These are phyloP conservation scores for Aspergillus sp. DNA, from an alignment of 2,329 filamentous ascomycete species.

Conservation along the genomic window DNA sequence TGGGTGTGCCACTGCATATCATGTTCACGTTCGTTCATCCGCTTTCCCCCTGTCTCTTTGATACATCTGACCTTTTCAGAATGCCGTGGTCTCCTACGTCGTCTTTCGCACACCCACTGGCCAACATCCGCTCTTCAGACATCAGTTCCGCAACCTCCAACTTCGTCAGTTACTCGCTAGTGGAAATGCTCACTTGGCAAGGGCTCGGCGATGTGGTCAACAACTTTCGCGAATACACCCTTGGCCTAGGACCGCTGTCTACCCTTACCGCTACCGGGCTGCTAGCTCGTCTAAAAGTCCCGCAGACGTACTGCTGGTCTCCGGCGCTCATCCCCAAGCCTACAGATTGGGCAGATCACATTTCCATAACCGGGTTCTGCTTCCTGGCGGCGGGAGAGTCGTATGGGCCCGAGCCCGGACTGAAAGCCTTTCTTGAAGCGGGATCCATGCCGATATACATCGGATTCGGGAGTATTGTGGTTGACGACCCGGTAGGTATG, in stretches of 20 bases:
- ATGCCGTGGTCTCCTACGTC: slow-evolving; percentile 3
- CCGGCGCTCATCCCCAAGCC: slow-evolving; percentile 1
- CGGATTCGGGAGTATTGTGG: slow-evolving; percentile 5
- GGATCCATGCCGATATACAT: slow-evolving; percentile 2
- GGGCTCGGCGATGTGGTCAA: slow-evolving; percentile 6
- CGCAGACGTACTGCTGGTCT: slow-evolving; percentile 3
- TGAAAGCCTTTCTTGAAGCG: background rate
- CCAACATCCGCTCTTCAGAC: background rate
- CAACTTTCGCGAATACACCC: background rate
- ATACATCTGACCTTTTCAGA: background rate
- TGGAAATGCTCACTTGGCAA: slow-evolving; percentile 2
- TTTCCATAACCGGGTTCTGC: background rate
- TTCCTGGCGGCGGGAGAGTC: background rate
- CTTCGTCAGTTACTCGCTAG: background rate
- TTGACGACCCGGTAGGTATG: background rate
- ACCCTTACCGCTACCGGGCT: background rate
- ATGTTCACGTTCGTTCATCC: slow-evolving; percentile 1
- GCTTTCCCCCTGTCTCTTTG: background rate
- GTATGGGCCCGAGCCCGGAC: background rate
- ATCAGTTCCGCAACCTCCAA: background rate
- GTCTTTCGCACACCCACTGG: slow-evolving; percentile 3
- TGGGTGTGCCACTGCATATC: background rate
- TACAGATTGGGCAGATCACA: background rate
- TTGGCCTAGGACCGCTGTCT: background rate
- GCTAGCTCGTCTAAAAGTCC: background rate